A percentile compares a stretch with the other conserved stretches of the same genome.
Conservation (phyloP, 768 basidiomycete species). For the Kwoniella botswanensis region DNA sequence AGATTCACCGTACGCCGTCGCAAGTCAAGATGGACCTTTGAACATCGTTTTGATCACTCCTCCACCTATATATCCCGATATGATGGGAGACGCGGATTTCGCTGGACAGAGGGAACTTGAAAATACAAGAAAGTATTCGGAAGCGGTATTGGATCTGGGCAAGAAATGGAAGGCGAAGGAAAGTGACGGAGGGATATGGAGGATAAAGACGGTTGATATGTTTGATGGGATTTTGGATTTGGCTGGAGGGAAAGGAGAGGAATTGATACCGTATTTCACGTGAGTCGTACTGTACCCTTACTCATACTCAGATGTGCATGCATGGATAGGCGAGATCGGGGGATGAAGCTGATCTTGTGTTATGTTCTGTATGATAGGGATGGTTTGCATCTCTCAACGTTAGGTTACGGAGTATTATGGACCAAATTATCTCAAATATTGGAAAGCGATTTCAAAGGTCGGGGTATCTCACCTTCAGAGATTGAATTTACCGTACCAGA, state of each 20-base stretch:
- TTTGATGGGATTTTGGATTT: constrained; percentile 2
- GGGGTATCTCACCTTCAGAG: constrained; percentile 4
- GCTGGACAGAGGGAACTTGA: background rate
- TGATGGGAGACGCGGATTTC: constrained; percentile 5
- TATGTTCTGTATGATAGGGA: background rate
- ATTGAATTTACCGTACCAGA: constrained; percentile 13
- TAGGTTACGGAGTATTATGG: constrained; percentile 5
- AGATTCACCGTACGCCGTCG: background rate
- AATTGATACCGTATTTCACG: constrained; percentile 11
- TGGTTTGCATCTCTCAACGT: constrained; percentile 6
- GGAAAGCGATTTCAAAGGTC: constrained; percentile 8
- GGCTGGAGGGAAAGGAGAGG: background rate
- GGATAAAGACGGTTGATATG: constrained; percentile 4
- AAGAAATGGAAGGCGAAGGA: constrained; percentile 5
- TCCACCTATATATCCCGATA: constrained; percentile 1
- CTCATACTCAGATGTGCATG: too few relatives aligned
- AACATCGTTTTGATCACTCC: constrained; percentile 11
- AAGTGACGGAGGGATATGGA: background rate
- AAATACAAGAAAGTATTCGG: background rate
- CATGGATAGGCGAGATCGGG: too few relatives aligned
- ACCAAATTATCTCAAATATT: background rate
- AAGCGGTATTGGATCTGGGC: constrained; percentile 5
- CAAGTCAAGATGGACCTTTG: background rate
- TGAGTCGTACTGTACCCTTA: background rate
- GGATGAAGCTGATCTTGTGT: background rate